Base-by-base conservation (phyloP, 108 stramenopile species). In the Nannochloropsis salina region DNA sequence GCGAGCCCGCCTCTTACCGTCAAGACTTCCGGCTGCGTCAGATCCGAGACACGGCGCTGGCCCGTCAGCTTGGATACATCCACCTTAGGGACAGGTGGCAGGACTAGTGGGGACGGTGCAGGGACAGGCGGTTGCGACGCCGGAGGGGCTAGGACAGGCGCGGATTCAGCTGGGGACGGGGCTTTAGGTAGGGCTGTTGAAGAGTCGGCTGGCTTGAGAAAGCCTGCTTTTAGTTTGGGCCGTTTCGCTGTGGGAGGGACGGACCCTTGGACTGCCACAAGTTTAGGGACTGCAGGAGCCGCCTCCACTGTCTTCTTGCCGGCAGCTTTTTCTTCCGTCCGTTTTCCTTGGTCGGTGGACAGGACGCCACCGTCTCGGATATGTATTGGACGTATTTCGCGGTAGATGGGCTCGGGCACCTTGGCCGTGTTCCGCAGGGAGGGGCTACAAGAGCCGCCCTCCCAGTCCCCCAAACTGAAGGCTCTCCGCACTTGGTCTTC, bases 1-100 rank as follows among this genome's bases (percentile, higher is more conserved):
- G 31, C 1, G 1, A 31, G 31, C 31, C 31, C 31, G 31, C 31
- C 31, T 31, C 61, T 15, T 74, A 74, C 61, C 61, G 61, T 74
- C 61, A 74, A 74, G 2, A 74, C 61, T n/a, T 74, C 61, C 61
- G 61, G 61, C 61, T 74, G 61, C 20, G 61, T 74, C 61, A 74
- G n/a, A 3, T 74, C 61, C 20, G 61, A 74, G 61, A 74, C 61
- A n/a, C 61, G 61, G 20, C 61, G 15, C 61, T 74, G 61, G 8
- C 61, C 61, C 61, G 61, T 74, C 8, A 74, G 4, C 61, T 74
- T 74, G 8, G 61, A 74, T n/a, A 74, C 61, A 74, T 74, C 61
- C 61, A 74, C 61, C 3, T 6, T n/a, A 3, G 61, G 61, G 3
- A n/a, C 61, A n/a, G 61, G 61, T n/a, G 61, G 61, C 61, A 74